Evolutionary conservation across 108 stramenopile species (phyloP).

Genomic region (Stephanodiscus minutulus): DNA sequence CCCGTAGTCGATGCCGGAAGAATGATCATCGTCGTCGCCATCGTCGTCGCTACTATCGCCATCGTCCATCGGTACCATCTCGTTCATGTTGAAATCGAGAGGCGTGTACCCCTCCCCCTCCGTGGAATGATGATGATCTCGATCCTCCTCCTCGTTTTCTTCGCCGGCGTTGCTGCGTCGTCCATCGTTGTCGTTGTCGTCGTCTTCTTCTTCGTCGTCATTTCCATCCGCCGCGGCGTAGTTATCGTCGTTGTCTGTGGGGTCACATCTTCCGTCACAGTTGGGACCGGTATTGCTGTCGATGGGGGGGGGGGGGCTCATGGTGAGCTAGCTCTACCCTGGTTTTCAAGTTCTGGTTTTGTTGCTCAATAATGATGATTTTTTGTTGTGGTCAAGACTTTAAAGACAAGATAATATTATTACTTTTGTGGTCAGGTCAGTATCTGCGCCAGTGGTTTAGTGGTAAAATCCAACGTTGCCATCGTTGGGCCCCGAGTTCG

Average conservation of each 20-base stretch:
- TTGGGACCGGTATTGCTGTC: not conserved
- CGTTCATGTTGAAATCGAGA: conserved; percentile 45
- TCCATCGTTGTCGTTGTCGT: not conserved
- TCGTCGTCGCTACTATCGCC: conserved; percentile 15
- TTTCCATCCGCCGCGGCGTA: not conserved
- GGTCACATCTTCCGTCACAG: not conserved
- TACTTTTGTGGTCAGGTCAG: too few species aligned
- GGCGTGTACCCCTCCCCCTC: conserved; percentile 56
- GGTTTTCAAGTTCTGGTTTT: too few species aligned
- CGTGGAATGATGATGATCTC: too few species aligned
- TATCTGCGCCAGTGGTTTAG: conserved; percentile 27
- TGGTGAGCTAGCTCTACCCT: too few species aligned
- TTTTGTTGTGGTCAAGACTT: too few species aligned
- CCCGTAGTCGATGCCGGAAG: not conserved
- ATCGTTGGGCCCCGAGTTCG: conserved; percentile 78
- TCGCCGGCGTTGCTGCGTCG: not conserved
- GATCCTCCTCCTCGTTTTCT: not conserved
- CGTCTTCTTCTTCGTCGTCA: too few species aligned
- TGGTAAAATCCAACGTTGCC: conserved; percentile 79
- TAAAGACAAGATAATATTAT: too few species aligned
- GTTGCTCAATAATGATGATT: too few species aligned
- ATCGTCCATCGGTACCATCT: conserved; percentile 18
- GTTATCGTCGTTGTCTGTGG: not conserved
- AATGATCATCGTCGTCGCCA: not conserved
- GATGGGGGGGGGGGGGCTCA: not conserved